Evolutionary conservation across 2,329 filamentous ascomycete genomes (phyloP), one percentile per base, ranked within the genome.

Genomic region (Fusarium cyanostomum): DNA sequence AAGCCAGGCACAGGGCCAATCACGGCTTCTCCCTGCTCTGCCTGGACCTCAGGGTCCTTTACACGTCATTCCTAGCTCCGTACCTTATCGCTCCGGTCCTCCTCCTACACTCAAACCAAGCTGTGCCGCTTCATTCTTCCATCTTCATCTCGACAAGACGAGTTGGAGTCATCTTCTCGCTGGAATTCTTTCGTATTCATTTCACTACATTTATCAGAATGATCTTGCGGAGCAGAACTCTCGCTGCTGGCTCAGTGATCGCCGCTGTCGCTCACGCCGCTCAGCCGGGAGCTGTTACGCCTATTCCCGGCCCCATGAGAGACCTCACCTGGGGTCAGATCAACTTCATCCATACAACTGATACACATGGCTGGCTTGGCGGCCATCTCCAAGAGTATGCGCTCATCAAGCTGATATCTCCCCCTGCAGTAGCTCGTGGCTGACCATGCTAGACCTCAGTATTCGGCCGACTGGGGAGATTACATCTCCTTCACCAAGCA

Each of bases 391-490:
- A 94, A 80, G 95, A 99, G 89, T 92, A 80, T 72, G 84, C 72
- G 2, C 13, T 3, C 15, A 16, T 1, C 8, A 2, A 6, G 0
- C 11, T 28, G 7, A 12, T 8, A 28, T n/a, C 31, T 26, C 11
- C 0, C 1, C 21, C 5, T 2, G 3, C 16, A 15, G 18, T 10
- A 26, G 13, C n/a, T n/a, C 15, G 1, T 7, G 30, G n/a, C 66
- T 71, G 37, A 67, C 42, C 10, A 13, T 42, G 4, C 37, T 62
- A 92, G 90, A 79, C 84, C 92, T 3, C 94, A 95, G 59, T 99
- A 96, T 77, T 94, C 92, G 7, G 94, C 92, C 42, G 95, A 99
- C 77, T 98, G 95, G 93, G 95, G 95, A 56, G 95, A 99, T 78
- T 99, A 98, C 77, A 85, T 98, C 70, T 97, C 94, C 7, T 97